A percentile compares a stretch with the other conserved stretches of the same genome.
phyloP scores from a whole-genome alignment of 208 protist genomes.

The Acanthamoeba castellanii region DNA sequence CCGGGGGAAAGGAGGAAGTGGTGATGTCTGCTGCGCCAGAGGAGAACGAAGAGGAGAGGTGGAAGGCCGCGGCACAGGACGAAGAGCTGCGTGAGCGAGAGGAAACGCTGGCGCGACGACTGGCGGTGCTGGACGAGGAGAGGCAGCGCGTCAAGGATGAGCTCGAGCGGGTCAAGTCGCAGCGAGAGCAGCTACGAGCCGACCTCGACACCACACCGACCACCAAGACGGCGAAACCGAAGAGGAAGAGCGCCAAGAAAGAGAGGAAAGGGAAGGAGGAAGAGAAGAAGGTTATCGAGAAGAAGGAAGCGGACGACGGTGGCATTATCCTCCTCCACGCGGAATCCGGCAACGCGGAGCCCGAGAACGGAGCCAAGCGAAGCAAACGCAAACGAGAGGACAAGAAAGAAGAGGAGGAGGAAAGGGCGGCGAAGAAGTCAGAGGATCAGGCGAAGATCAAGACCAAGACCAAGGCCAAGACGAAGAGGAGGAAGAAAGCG shows the following conservation, averaged over 20 bases:
- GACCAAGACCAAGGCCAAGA: not conserved
- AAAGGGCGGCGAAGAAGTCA: not conserved
- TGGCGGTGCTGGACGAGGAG: slow-evolving; percentile 19
- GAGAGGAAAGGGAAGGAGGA: not conserved
- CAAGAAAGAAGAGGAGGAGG: not conserved
- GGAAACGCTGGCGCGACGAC: not conserved
- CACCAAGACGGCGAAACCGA: not conserved
- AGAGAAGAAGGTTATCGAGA: not conserved
- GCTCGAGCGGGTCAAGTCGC: not conserved
- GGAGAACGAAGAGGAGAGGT: not conserved
- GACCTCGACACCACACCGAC: not conserved
- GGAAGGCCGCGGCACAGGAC: not conserved
- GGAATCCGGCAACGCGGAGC: not conserved
- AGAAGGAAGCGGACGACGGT: not conserved
- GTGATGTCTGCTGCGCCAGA: no score
- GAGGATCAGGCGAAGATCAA: not conserved
- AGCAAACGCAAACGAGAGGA: not conserved
- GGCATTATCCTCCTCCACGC: not conserved
- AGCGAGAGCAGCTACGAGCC: not conserved
- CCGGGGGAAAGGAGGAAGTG: not conserved
- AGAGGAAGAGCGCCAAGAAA: not conserved
- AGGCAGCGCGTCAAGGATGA: not conserved
- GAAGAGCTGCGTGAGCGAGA: not conserved
- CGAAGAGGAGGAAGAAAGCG: not conserved
- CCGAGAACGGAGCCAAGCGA: not conserved